Evolutionary conservation across 805 yeast genomes (phyloP).

Genomic region (Barnettozyma sp.): DNA sequence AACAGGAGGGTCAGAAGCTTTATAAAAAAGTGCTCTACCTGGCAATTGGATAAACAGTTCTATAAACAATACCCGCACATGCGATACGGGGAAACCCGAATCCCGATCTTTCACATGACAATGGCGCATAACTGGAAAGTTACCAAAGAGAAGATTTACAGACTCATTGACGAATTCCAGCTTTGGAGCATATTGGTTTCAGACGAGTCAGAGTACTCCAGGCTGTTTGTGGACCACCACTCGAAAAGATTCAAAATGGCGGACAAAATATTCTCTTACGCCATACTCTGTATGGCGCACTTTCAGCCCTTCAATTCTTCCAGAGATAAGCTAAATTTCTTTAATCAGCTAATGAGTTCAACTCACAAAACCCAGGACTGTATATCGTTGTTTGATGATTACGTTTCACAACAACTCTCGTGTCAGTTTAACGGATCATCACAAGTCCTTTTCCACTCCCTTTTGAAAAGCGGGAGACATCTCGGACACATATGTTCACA

Average conservation of each 20-base stretch:
- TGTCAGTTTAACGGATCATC: too few species aligned
- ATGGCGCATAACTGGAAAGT: constrained; percentile 1
- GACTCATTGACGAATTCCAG: neutral
- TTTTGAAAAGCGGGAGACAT: too few species aligned
- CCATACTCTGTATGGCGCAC: constrained; percentile 1
- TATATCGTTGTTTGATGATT: too few species aligned
- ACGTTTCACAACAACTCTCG: too few species aligned
- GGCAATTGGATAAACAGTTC: neutral
- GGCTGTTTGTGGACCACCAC: neutral
- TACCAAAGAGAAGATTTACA: neutral
- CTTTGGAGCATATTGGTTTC: neutral
- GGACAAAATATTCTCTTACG: neutral
- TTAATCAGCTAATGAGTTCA: neutral
- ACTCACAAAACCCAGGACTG: neutral
- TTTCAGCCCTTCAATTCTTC: neutral
- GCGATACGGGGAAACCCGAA: too few species aligned
- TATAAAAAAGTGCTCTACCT: too few species aligned
- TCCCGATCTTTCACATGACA: constrained; percentile 1
- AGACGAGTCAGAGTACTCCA: neutral
- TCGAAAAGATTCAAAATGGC: neutral
- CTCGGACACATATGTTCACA: too few species aligned
- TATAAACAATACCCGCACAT: too few species aligned
- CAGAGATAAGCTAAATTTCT: constrained; percentile 1
- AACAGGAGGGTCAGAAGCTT: too few species aligned
- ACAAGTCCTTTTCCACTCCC: too few species aligned